Evolutionary conservation across 805 yeast species (phyloP).

Genomic region (Lachancea waltii): DNA sequence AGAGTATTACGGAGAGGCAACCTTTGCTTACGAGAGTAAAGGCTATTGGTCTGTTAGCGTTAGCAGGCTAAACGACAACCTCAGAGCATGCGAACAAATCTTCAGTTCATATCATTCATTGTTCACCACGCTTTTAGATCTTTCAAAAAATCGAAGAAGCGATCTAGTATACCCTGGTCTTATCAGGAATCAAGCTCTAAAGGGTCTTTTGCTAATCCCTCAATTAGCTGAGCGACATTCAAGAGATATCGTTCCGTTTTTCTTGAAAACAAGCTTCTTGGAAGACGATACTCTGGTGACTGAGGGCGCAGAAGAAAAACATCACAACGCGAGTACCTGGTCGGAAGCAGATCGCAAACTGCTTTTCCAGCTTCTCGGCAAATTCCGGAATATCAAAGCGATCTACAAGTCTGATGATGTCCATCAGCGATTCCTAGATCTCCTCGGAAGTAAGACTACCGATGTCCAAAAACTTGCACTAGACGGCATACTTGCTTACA

Average conservation of each 20-base stretch:
- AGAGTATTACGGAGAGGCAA: constrained; percentile 16
- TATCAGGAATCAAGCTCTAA: constrained; percentile 51
- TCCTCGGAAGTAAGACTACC: constrained; percentile 54
- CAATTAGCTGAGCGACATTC: constrained; percentile 62
- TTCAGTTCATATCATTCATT: constrained; percentile 33
- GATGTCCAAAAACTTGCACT: constrained; percentile 70
- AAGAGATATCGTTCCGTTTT: constrained; percentile 47
- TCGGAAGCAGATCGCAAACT: constrained; percentile 47
- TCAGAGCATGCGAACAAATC: constrained; percentile 25
- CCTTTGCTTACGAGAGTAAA: constrained; percentile 8
- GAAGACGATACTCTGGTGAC: constrained; percentile 11
- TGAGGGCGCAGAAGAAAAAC: not conserved
- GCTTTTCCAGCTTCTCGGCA: constrained; percentile 54
- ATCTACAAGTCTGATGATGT: constrained; percentile 48
- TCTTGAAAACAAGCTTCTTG: constrained; percentile 35
- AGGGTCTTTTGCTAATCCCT: constrained; percentile 54
- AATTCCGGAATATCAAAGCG: constrained; percentile 57
- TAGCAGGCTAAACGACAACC: constrained; percentile 38
- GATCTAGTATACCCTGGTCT: constrained; percentile 37
- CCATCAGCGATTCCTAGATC: constrained; percentile 42
- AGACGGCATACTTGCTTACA: constrained; percentile 59
- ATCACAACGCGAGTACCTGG: constrained; percentile 33
- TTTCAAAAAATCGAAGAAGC: constrained; percentile 35
- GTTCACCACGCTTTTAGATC: constrained; percentile 34
- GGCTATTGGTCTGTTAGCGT: constrained; percentile 41